Evolutionary conservation across 2,329 filamentous ascomycete genomes (phyloP), one percentile per base, ranked within the genome.

Genomic region (Penicillium sp.): DNA sequence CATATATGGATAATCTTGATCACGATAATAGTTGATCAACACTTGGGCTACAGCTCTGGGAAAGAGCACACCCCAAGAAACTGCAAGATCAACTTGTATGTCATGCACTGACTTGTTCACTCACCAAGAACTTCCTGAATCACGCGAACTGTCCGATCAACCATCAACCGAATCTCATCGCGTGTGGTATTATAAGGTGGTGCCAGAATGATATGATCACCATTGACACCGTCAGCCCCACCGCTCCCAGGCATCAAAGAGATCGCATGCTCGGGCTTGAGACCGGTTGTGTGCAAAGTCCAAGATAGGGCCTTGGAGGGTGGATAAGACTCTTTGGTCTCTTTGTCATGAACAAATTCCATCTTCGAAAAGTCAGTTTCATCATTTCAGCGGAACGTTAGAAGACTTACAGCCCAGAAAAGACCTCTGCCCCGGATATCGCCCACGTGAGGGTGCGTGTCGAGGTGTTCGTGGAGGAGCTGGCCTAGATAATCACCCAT

Each of bases 401-500:
- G 7, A 44, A n/a, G 2, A 77, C 78, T 70, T 66, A 81, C 79
- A 7, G 77, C 81, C 77, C 79, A 81, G 62, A 85, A 84, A 3
- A 84, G 66, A 1, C 83, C 83, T 38, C 74, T 70, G 14, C 83
- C 83, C 22, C 83, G 76, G 43, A 85, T 79, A 58, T 84, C 68
- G 14, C 82, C 82, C 5, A 85, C 79, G 53, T 80, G 66, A 6
- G 71, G 70, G 56, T 82, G 76, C 1, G 60, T 54, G 1, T 60
- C 71, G 2, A 85, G 67, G 8, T 68, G 70, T 34, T 77, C 68
- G 31, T 74, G 69, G 39, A 85, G 66, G 22, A 77, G 59, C 18
- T 70, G 52, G 11, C 68, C 65, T 9, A 75, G 49, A n/a, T 67
- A 64, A 4, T 54, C 43, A 1, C 72, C 71, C 62, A 71, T 66